Evolutionary conservation across 129 eudicot species (phyloP).

Genomic region (Rutidosis leptorrhynchoides): DNA sequence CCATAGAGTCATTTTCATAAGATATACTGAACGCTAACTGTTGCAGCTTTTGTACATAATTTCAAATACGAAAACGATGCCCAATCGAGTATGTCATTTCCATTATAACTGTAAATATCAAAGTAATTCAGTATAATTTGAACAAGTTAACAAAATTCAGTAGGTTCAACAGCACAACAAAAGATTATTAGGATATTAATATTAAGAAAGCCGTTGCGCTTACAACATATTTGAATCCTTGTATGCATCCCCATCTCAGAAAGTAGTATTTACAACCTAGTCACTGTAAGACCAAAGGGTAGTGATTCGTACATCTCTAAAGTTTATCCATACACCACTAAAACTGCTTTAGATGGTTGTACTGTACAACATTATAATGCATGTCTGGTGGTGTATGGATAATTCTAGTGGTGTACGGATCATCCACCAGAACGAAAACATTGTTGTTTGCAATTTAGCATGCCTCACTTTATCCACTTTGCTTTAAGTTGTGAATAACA

Average conservation of each 20-base stretch:
- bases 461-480: constrained; percentile 12
- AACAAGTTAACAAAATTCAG: background rate
- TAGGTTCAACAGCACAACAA: constrained; percentile 16
- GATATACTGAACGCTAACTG: background rate
- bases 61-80: constrained; percentile 2
- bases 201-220: constrained; percentile 5
- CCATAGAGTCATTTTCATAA: background rate
- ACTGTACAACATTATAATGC: too few relatives aligned
- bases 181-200: background rate
- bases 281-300: constrained; percentile 27
- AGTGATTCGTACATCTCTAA: too few relatives aligned
- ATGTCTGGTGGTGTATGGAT: too few relatives aligned
- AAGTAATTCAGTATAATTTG: constrained; percentile 12
- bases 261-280: constrained; percentile 26
- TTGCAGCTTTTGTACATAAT: background rate
- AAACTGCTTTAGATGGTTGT: too few relatives aligned
- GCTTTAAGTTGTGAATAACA: constrained; percentile 8
- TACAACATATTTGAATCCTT: constrained; percentile 1
- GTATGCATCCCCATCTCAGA: constrained; percentile 15
- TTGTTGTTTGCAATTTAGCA: constrained; percentile 4
- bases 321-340: too few relatives aligned
- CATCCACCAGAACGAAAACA: too few relatives aligned
- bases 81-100: constrained; percentile 3
- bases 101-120: background rate
- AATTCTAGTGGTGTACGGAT: too few relatives aligned